These are phyloP conservation scores for Mortierella polycephala DNA, from an alignment of 371 early-diverging fungal species.

Conservation along the genomic window DNA sequence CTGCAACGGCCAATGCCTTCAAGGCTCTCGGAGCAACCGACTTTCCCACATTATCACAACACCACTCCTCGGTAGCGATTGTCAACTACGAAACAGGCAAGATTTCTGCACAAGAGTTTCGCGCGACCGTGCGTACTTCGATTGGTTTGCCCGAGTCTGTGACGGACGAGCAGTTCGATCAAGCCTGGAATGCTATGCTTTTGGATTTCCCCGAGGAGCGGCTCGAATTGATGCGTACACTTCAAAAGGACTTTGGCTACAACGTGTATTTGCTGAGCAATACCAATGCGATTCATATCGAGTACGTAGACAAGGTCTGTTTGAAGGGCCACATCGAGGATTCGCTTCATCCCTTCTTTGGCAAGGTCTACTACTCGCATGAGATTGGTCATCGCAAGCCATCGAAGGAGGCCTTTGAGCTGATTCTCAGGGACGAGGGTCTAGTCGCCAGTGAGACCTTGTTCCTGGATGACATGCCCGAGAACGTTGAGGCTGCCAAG, in stretches of 20 bases:
- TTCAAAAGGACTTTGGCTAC: constrained; percentile 39
- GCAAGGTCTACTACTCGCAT: constrained; percentile 47
- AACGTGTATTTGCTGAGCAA: constrained; percentile 48
- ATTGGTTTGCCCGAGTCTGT: constrained; percentile 38
- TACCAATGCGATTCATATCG: constrained; percentile 49
- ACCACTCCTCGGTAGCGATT: constrained; percentile 18
- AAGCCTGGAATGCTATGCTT: constrained; percentile 51
- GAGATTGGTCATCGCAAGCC: constrained; percentile 44
- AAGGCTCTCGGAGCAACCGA: constrained; percentile 33
- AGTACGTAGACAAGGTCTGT: constrained; percentile 32
- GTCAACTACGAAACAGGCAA: constrained; percentile 40
- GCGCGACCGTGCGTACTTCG: constrained; percentile 23
- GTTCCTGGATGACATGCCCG: constrained; percentile 46
- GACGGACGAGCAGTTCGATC: constrained; percentile 38
- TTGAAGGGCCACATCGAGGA: constrained; percentile 28
- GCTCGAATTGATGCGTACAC: constrained; percentile 37
- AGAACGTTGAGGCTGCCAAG: constrained; percentile 49
- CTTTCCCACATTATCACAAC: constrained; percentile 28
- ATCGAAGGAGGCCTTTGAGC: constrained; percentile 45
- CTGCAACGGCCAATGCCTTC: constrained; percentile 31
- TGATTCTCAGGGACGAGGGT: constrained; percentile 30
- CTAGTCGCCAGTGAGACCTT: constrained; percentile 29
- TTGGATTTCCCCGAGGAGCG: constrained; percentile 48
- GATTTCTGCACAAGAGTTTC: constrained; percentile 37
- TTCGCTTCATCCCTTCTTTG: constrained; percentile 33